A percentile compares a stretch with the other conserved stretches of the same genome.
Evolutionary conservation across 306 rosid genomes (phyloP).

Genomic region (Senna tora): DNA sequence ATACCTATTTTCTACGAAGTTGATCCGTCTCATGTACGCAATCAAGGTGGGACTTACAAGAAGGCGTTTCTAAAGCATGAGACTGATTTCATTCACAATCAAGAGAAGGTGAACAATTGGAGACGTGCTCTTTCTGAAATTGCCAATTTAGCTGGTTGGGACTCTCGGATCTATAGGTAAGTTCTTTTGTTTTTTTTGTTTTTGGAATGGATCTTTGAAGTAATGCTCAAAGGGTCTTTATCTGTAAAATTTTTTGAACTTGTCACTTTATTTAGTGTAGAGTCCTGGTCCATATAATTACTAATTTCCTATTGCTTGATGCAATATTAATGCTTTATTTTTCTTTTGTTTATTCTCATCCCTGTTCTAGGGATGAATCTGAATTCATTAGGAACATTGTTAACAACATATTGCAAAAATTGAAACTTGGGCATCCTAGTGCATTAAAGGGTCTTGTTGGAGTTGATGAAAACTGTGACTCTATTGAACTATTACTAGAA

Average conservation of each 20-base stretch:
- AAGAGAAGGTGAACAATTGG: background rate
- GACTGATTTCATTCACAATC: too few species aligned
- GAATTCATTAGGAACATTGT: conserved; percentile 27
- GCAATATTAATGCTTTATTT: background rate
- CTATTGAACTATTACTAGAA: background rate
- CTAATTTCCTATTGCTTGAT: too few species aligned
- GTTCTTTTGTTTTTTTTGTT: too few species aligned
- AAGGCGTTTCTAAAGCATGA: background rate
- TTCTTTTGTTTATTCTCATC: background rate
- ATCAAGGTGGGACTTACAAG: background rate
- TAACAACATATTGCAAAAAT: conserved; percentile 16
- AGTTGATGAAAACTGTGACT: background rate
- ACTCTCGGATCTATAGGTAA: background rate
- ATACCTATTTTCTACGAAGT: background rate
- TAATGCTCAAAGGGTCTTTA: too few species aligned
- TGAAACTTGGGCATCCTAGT: background rate
- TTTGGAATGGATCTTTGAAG: too few species aligned
- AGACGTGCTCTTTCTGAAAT: background rate
- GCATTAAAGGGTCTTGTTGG: conserved; percentile 14
- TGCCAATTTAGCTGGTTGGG: background rate
- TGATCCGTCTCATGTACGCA: background rate
- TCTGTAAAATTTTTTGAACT: too few species aligned
- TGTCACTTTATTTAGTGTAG: too few species aligned
- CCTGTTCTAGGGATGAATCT: background rate
- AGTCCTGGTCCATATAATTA: too few species aligned